Evolutionary conservation across 345 rosid species (phyloP), one percentile per base, ranked within the genome.

Genomic region (Psidium guajava): DNA sequence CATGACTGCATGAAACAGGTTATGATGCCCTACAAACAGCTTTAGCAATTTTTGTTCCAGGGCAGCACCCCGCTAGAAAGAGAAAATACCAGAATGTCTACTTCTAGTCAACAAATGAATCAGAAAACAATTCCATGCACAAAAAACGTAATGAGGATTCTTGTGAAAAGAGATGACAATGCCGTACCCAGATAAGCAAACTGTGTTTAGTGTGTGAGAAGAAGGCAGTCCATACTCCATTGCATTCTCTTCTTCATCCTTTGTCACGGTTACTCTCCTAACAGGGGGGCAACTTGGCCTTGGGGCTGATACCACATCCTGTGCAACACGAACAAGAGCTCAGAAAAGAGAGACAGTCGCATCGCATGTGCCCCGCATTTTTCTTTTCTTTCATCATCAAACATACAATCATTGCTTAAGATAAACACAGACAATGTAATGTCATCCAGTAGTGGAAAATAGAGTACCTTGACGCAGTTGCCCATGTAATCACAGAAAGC

Each of bases 201-300:
- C 95, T 1, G 99, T 97, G 89, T 97, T 97, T 20, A 97, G 93
- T 85, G 97, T 96, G 87, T 97, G 99, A 51, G 99, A 97, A 89
- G 99, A 97, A 89, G 99, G 99, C 92, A 97, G 89, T 83, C 99
- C 99, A 90, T 95, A 95, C 88, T 97, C 99, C 95, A 96, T 80
- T 25, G 99, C 98, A 90, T 97, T 95, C 2, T 97, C 99, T 94
- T 93, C 93, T 90, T 97, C 99, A 86, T 97, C 99, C 91, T 94
- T 93, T 6, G 99, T 97, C 9, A 98, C 95, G 2, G 96, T 93
- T 81, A 97, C 86, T 87, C 98, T 92, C 90, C 94, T 92, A 84
- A 95, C 96, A 6, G 99, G 98, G n/a, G 99, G 99, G 77, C 93
- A 95, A 85, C 90, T 89, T 6, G 99, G 99, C 84, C 99, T 89